Evolutionary conservation across 208 protist genomes (phyloP).

Genomic region (Acanthamoeba divionensis): DNA sequence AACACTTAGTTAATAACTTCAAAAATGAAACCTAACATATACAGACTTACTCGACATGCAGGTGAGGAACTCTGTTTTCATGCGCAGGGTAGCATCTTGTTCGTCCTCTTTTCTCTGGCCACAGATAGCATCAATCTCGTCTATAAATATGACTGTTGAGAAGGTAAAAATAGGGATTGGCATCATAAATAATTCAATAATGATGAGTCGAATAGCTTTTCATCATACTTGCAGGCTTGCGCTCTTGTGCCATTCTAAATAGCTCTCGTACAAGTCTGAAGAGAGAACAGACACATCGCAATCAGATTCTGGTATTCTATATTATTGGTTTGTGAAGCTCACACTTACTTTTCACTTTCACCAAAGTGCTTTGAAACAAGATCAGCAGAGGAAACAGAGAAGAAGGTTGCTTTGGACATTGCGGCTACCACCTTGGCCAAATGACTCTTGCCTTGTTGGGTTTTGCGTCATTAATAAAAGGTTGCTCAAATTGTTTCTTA

Average conservation of each 20-base stretch:
- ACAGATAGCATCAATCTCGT: conserved; percentile 98
- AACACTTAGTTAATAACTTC: too few species aligned
- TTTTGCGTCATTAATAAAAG: too few species aligned
- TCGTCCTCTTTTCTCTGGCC: conserved; percentile 86
- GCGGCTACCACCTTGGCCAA: conserved; percentile 88
- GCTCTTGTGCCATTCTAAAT: conserved; percentile 94
- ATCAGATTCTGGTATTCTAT: too few species aligned
- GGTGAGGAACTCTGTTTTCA: conserved; percentile 98
- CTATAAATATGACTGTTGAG: conserved; percentile 98
- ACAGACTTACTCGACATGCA: conserved; percentile 85
- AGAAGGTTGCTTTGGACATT: conserved; percentile 93
- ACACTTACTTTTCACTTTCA: conserved; percentile 92
- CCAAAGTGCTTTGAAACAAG: conserved; percentile 97
- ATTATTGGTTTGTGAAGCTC: too few species aligned
- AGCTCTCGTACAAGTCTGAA: conserved; percentile 88
- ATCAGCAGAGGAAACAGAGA: conserved; percentile 94
- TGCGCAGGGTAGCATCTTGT: conserved; percentile 89
- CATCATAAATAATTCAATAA: not conserved
- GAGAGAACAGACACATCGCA: not conserved
- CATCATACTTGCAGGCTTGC: conserved; percentile 72
- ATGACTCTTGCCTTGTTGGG: conserved; percentile 91
- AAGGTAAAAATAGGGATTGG: not conserved
- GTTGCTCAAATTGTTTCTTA: too few species aligned
- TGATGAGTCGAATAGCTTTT: not conserved
- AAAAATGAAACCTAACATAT: too few species aligned